Evolutionary conservation across 2,329 filamentous ascomycete genomes (phyloP), one percentile per base, ranked within the genome.

Genomic region (Trichoderma koningiopsis): DNA sequence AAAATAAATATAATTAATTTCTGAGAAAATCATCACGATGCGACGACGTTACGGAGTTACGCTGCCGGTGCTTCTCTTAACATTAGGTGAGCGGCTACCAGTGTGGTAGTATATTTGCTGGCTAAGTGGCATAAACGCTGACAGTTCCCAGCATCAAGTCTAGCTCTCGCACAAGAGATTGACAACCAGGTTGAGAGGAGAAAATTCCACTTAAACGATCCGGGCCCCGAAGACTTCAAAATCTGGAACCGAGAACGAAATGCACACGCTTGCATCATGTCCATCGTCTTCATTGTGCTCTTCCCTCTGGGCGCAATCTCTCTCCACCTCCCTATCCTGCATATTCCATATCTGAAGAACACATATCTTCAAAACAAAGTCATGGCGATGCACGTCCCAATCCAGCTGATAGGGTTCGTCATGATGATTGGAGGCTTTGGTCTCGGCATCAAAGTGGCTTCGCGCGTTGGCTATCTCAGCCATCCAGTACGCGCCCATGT

Each of bases 271-370:
- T 66, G 63, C 37, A 66, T 66, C 53, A 66, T 66, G 63, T 66
- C 63, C 19, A 66, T 66, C 53, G 63, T 66, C 63, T 66, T 66
- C 63, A 58, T 66, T 40, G 53, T 66, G n/a, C 53, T 66, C 5
- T 66, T 58, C 24, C 63, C 63, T 2, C 55, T 66, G 2, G 63
- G 63, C 16, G 63, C 63, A 19, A 66, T 66, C 37, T 66, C 63
- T 24, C 24, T 66, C 27, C 63, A 49, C 53, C 63, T 66, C 24
- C 63, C 63, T 13, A 57, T 66, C 8, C 24, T 58, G 4, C 63
- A 58, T 11, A 66, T 66, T n/a, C 63, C 63, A 16, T 47, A 47
- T n/a, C 29, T 66, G 1, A 57, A n/a, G 27, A 66, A 49, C 37
- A 66, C 63, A 14, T 66, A 66, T 33, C 53, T 66, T 55, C 63